Percentiles rank a stretch among this genome's conserved stretches.
Evolutionary conservation across 1,284 basidiomycete genomes (phyloP).

Genomic region (Cryptococcus sp.): DNA sequence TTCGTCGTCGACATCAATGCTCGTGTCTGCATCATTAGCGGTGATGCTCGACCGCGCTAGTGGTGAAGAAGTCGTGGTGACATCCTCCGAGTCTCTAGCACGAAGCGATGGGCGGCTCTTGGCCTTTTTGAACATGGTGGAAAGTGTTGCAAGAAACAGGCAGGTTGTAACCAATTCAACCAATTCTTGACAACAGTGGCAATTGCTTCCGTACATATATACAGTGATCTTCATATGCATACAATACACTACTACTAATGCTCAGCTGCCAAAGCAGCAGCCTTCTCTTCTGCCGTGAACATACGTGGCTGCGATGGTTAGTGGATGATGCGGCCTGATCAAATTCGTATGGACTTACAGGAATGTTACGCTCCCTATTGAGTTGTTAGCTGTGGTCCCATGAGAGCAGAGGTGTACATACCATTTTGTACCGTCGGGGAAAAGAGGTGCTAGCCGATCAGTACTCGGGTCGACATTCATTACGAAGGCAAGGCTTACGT

Average conservation of each 20-base stretch:
- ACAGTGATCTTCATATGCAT: not conserved
- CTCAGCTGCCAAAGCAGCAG: constrained; percentile 29
- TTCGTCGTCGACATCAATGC: constrained; percentile 16
- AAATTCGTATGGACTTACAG: constrained; percentile 29
- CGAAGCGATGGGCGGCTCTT: constrained; percentile 38
- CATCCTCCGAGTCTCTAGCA: constrained; percentile 26
- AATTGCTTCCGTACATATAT: not conserved
- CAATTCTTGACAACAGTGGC: not conserved
- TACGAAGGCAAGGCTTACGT: constrained; percentile 56
- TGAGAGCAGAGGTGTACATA: constrained; percentile 46
- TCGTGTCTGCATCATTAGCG: constrained; percentile 13
- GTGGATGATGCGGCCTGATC: not conserved
- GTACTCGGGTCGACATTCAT: constrained; percentile 7
- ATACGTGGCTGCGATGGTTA: constrained; percentile 32
- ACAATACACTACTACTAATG: constrained; percentile 11
- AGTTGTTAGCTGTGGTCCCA: not conserved
- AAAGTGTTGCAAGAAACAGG: not conserved
- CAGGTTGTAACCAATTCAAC: not conserved
- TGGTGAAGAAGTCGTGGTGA: constrained; percentile 20
- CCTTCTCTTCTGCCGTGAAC: constrained; percentile 40
- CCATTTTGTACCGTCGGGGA: constrained; percentile 86
- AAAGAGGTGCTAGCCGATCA: constrained; percentile 61
- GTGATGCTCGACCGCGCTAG: constrained; percentile 23
- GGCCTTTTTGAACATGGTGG: constrained; percentile 42
- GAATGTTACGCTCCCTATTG: constrained; percentile 49